A percentile compares a stretch with the other conserved stretches of the same genome.
These are phyloP conservation scores for Oryza meridionalis DNA, from an alignment of 176 grass and related monocot species.

Conservation along the genomic window DNA sequence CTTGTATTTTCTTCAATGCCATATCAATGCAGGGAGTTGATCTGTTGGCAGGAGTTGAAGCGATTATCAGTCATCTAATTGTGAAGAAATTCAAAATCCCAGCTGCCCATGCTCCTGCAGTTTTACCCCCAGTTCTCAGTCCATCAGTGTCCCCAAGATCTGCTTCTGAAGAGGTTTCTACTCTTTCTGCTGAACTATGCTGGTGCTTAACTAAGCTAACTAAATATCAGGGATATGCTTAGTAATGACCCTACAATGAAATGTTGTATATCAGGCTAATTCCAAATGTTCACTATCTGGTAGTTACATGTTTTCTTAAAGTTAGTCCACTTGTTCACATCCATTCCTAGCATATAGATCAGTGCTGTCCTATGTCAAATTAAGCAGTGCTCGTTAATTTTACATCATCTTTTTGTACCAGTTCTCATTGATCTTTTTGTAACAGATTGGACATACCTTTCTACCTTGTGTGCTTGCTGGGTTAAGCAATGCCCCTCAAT, in stretches of 20 bases:
- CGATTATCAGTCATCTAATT: slow-evolving; percentile 89
- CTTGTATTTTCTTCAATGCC: neutral
- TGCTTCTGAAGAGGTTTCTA: slow-evolving; percentile 86
- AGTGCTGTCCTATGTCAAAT: neutral
- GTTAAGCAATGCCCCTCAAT: slow-evolving; percentile 82
- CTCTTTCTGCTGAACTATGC: neutral
- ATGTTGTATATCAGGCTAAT: neutral
- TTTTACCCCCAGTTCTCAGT: slow-evolving; percentile 61
- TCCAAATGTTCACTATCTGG: slow-evolving; percentile 4
- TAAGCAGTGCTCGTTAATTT: neutral
- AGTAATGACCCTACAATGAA: neutral
- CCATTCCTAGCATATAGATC: neutral
- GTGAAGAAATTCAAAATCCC: slow-evolving; percentile 95
- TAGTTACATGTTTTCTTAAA: neutral
- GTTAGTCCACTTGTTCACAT: neutral
- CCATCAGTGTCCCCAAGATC: slow-evolving; percentile 71
- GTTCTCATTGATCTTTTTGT: slow-evolving; percentile 9
- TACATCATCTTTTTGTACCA: neutral
- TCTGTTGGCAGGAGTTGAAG: slow-evolving; percentile 85
- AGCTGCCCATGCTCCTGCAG: slow-evolving; percentile 84
- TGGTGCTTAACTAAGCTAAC: neutral
- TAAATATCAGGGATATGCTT: slow-evolving; percentile 23
- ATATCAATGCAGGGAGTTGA: slow-evolving; percentile 75
- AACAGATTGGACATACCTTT: slow-evolving; percentile 95
- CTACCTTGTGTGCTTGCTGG: slow-evolving; percentile 88